Conservation (phyloP, 225 moss, liverwort and hornwort genomes). For the Polytrichum formosum region DNA sequence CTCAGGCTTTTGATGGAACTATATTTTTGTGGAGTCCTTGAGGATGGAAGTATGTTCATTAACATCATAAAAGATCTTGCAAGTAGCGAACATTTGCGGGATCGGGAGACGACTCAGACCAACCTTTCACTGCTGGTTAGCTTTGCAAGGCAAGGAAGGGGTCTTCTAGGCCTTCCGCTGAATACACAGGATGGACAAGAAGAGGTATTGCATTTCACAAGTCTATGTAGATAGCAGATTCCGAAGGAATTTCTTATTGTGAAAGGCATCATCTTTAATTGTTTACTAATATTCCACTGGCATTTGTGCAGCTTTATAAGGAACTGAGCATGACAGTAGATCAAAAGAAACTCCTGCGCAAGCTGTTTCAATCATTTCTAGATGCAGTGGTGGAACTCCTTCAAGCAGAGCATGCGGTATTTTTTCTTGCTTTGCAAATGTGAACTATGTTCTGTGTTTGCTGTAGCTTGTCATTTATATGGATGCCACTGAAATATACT, state of each 20-base stretch:
- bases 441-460: neutral
- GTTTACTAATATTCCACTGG: neutral
- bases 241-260: neutral
- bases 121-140: conserved; percentile 96
- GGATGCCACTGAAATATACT: no score
- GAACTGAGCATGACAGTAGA: conserved; percentile 82
- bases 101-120: conserved; percentile 89
- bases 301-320: conserved; percentile 63
- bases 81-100: conserved; percentile 80
- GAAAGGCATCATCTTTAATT: neutral
- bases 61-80: conserved; percentile 84
- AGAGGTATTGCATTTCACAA: conserved; percentile 38
- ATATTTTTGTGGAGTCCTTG: conserved; percentile 93
- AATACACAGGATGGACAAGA: conserved; percentile 87
- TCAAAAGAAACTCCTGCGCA: conserved; percentile 88
- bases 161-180: conserved; percentile 79
- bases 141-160: conserved; percentile 95
- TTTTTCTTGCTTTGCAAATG: conserved; percentile 3
- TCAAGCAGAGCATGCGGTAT: conserved; percentile 77
- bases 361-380: conserved; percentile 73
- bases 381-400: conserved; percentile 84
- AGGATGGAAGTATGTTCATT: conserved; percentile 84
- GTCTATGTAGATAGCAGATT: neutral
- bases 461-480: no score
- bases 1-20: conserved; percentile 91